Conservation (phyloP, 176 grass and related monocot genomes). For the Juncus inflexus region DNA sequence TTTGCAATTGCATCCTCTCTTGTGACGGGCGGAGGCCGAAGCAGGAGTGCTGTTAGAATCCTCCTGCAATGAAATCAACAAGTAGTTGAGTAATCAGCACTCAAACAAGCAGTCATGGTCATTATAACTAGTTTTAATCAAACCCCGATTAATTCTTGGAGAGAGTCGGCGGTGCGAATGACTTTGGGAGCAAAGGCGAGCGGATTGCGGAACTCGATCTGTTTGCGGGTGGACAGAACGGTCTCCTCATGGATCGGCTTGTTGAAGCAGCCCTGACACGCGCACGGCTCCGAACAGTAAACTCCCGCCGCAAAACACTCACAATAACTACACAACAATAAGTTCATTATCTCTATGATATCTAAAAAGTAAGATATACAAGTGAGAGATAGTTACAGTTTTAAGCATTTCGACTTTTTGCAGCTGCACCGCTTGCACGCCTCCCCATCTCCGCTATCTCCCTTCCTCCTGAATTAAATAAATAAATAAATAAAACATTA, state of each 20-base stretch:
- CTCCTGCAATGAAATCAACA: slow-evolving; percentile 37
- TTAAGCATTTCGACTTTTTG: slow-evolving; percentile 99
- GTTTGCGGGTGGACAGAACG: slow-evolving; percentile 88
- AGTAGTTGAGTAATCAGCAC: not conserved
- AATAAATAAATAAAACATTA: not conserved
- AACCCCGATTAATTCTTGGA: slow-evolving; percentile 53
- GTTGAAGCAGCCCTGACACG: slow-evolving; percentile 92
- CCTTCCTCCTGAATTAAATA: slow-evolving; percentile 50
- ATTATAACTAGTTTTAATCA: slow-evolving; percentile 4
- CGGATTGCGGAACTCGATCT: slow-evolving; percentile 94
- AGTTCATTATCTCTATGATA: not conserved
- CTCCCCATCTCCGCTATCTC: slow-evolving; percentile 67
- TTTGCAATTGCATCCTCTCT: slow-evolving; percentile 99
- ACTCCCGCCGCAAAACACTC: slow-evolving; percentile 99
- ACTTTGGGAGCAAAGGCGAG: slow-evolving; percentile 99
- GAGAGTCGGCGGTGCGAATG: slow-evolving; percentile 62
- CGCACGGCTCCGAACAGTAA: slow-evolving; percentile 95
- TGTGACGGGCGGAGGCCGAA: slow-evolving; percentile 93
- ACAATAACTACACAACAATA: slow-evolving; percentile 64
- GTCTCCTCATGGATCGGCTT: slow-evolving; percentile 97
- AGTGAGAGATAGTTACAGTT: slow-evolving; percentile 46
- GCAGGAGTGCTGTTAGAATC: slow-evolving; percentile 88
- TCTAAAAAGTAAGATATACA: slow-evolving; percentile 16
- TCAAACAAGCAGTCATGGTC: not conserved
- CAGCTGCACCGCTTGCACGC: slow-evolving; percentile 97